Percentiles rank a stretch among this genome's conserved stretches.
Evolutionary conservation across 345 rosid genomes (phyloP).

Genomic region (Salix exigua): DNA sequence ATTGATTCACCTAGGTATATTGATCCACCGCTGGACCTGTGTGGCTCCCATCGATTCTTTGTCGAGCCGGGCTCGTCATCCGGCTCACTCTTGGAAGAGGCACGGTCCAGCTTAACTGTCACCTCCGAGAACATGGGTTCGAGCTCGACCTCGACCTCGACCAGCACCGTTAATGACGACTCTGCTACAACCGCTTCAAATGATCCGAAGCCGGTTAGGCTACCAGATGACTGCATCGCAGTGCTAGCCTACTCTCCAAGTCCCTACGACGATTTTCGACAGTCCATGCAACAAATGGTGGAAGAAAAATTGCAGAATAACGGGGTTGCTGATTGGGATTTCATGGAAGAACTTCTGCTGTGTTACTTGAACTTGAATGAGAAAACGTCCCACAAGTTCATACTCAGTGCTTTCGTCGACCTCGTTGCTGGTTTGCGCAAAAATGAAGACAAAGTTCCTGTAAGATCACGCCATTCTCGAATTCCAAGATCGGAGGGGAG

Average conservation of each 20-base stretch:
- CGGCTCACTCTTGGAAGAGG: constrained; percentile 47
- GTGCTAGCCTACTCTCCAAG: constrained; percentile 41
- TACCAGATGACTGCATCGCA: constrained; percentile 60
- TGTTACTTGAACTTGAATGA: constrained; percentile 69
- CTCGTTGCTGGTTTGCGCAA: constrained; percentile 38
- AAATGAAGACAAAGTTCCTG: constrained; percentile 16
- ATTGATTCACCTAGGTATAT: constrained; percentile 37
- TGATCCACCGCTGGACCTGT: constrained; percentile 24
- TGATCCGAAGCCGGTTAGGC: constrained; percentile 5
- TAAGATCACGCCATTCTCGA: constrained; percentile 11
- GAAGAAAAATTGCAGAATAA: constrained; percentile 39
- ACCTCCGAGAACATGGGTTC: constrained; percentile 20
- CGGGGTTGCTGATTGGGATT: constrained; percentile 66
- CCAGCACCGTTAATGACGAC: not conserved
- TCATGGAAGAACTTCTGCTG: constrained; percentile 75
- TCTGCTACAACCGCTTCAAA: not conserved
- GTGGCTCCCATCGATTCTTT: constrained; percentile 47
- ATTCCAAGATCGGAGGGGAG: constrained; percentile 21
- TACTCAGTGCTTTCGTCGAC: constrained; percentile 78
- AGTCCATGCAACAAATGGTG: constrained; percentile 78
- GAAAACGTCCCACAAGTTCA: constrained; percentile 62
- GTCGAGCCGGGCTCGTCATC: constrained; percentile 45
- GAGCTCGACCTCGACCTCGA: constrained; percentile 25
- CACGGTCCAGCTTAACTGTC: constrained; percentile 34
- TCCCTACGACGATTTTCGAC: constrained; percentile 59